phyloP scores from a whole-genome alignment of 23 red algal genomes.

The Agarophyton chilense region DNA sequence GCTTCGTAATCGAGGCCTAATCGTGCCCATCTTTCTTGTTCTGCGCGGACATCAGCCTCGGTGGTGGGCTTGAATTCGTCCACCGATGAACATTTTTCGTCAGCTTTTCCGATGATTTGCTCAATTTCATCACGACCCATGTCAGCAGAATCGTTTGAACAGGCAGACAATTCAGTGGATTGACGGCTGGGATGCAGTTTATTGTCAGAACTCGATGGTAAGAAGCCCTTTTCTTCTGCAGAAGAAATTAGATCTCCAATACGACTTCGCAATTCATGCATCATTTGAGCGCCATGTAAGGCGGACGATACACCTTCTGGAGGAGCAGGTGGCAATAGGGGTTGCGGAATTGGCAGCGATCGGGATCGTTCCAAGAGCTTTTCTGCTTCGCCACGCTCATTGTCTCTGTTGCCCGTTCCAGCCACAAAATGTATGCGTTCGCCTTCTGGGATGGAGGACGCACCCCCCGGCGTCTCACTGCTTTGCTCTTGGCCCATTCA shows the following conservation, averaged over 20 bases:
- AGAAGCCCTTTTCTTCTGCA: neutral
- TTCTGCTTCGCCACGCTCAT: conserved; percentile 4
- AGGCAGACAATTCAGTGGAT: neutral
- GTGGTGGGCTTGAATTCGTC: neutral
- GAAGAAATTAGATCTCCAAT: conserved; percentile 18
- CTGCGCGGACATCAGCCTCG: conserved; percentile 27
- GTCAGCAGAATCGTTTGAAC: neutral
- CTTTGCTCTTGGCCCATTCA: conserved; percentile 80
- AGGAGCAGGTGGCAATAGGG: conserved; percentile 40
- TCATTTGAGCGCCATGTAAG: conserved; percentile 51
- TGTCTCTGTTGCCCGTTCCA: neutral
- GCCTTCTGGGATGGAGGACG: neutral
- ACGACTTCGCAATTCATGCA: conserved; percentile 44
- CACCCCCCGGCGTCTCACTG: neutral
- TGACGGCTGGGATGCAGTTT: neutral
- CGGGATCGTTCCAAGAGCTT: conserved; percentile 31
- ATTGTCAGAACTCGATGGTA: neutral
- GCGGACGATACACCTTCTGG: conserved; percentile 52
- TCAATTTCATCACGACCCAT: neutral
- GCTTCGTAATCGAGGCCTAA: conserved; percentile 42
- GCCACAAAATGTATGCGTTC: conserved; percentile 34
- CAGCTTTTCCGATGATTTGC: neutral
- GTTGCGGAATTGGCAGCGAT: conserved; percentile 43
- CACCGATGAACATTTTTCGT: neutral
- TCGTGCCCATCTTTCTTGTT: conserved; percentile 57